These are phyloP conservation scores for Lactarius trivialis DNA, from an alignment of 768 basidiomycete genomes.

Conservation along the genomic window DNA sequence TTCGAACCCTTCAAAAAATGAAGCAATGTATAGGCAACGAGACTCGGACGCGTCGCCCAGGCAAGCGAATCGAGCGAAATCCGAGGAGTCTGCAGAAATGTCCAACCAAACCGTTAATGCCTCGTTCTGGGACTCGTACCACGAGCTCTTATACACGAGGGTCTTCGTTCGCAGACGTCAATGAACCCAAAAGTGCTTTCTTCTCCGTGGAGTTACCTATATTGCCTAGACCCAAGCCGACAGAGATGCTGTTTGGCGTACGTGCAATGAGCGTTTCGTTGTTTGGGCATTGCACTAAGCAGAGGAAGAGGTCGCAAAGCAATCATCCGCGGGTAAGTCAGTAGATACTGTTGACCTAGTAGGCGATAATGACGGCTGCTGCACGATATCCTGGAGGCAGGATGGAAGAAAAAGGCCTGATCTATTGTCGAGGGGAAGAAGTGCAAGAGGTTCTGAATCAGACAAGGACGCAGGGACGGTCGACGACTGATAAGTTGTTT, in stretches of 20 bases:
- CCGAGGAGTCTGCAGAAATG: background rate
- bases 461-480: conserved; percentile 35
- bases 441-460: conserved; percentile 26
- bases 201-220: conserved; percentile 74
- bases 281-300: conserved; percentile 19
- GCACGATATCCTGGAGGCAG: conserved; percentile 69
- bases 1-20: conserved; percentile 13
- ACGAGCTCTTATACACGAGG: conserved; percentile 5
- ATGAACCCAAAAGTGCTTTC: conserved; percentile 35
- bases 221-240: conserved; percentile 38
- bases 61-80: background rate
- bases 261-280: conserved; percentile 9
- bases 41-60: background rate
- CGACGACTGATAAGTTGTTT: conserved; percentile 70
- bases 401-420: conserved; percentile 59
- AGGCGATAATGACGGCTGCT: conserved; percentile 50
- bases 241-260: conserved; percentile 21
- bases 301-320: conserved; percentile 23
- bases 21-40: conserved; percentile 8
- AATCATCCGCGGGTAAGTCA: conserved; percentile 58
- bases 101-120: background rate
- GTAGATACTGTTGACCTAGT: conserved; percentile 57
- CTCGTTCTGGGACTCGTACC: background rate
- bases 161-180: conserved; percentile 5
- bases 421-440: conserved; percentile 24